Evolutionary conservation across 2,329 filamentous ascomycete genomes (phyloP), one percentile per base, ranked within the genome.

Genomic region (Uncinocarpus reesii): DNA sequence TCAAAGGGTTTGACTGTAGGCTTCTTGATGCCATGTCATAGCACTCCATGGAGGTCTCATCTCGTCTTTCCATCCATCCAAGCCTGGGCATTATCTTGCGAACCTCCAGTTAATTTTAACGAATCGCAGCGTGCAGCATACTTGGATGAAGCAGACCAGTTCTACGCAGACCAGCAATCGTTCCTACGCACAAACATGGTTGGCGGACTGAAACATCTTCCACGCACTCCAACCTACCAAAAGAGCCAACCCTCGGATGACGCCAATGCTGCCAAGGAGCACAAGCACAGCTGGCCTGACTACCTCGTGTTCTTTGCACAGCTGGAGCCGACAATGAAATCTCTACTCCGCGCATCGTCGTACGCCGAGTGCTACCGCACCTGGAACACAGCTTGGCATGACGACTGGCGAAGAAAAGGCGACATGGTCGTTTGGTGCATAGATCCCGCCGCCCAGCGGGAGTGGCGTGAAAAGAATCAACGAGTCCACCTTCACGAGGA

Each of bases 11-110:
- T 76, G 23, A 76, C 76, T 2, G 71, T 82, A 28, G 83, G 84
- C 16, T 95, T 96, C 68, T 75, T 98, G 20, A 94, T 89, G 76
- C 92, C 92, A 7, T 98, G 92, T 68, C 92, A 98, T 71, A 86
- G 84, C 55, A 96, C 90, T 0, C 90, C 92, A 2, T 96, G 92
- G 90, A 84, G 89, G 58, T 88, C 84, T 13, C 85, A 93, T 60
- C 76, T 96, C 32, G 73, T 93, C 52, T 78, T 92, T 60, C 78
- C 86, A 0, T 69, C 72, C 24, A 79, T 95, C 46, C 69, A 78
- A 50, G 88, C 87, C 3, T 89, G 89, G 73, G 90, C 89, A 0
- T 71, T 96, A 13, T 84, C 84, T 4, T 98, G 92, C 65, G 89
- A 95, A 57, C 92, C 92, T 1, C 92, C 92, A 0, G 68, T 98